Evolutionary conservation across 2,329 filamentous ascomycete genomes (phyloP), one percentile per base, ranked within the genome.

Genomic region (Ploettnerulaceae sp.): DNA sequence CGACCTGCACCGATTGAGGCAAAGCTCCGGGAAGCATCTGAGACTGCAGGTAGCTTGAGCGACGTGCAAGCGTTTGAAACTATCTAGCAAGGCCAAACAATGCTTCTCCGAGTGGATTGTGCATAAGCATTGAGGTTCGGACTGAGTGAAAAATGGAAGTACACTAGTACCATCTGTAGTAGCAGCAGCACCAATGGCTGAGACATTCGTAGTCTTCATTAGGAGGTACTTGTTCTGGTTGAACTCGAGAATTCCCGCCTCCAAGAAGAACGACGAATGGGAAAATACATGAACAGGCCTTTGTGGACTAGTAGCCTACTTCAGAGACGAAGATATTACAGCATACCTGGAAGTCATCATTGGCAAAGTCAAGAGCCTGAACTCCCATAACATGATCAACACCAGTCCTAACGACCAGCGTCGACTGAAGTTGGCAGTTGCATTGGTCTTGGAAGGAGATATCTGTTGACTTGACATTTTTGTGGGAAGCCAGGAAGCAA

Each of bases 241-340:
- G 63, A 77, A 80, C n/a, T 2, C 69, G 71, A 1, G 72, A 71
- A 50, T 68, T 63, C 25, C 70, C 71, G 59, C 78, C 73, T 39
- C 67, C 66, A 2, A 76, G 63, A 5, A 75, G 57, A 56, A 78
- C 75, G 28, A 79, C 49, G 57, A 79, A 80, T 0, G 76, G 76
- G 47, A 77, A 79, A 52, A 74, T 71, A 76, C 69, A 7, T 71
- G 69, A 14, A 71, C 63, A 28, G 71, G 71, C 75, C 77, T 8
- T 18, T 5, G 20, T 12, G 8, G 20, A 5, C 45, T 9, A 42
- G 20, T 8, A 32, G 20, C 9, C 12, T 9, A 7, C n/a, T n/a
- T 25, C 17, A 25, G 14, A 11, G 3, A 25, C 3, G 3, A 33
- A 22, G 15, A 14, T 20, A 25, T 21, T n/a, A 7, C 17, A 24